Percentiles rank a stretch among this genome's conserved stretches.
Conservation (phyloP, 768 basidiomycete genomes). For the Zangia roseola region DNA sequence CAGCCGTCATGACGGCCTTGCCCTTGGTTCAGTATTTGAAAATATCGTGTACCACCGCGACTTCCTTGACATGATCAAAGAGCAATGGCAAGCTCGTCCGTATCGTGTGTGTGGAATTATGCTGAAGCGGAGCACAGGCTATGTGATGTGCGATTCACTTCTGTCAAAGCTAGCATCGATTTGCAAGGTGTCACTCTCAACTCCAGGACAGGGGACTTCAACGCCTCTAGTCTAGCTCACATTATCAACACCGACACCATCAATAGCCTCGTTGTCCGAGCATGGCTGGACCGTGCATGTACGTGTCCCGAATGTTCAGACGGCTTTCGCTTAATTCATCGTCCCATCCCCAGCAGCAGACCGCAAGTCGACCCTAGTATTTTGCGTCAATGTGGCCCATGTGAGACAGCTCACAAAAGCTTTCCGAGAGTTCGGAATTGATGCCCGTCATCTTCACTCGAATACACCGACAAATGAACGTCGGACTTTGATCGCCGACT, state of each 20-base stretch:
- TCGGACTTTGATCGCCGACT: slow-evolving; percentile 58
- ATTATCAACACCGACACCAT: slow-evolving; percentile 79
- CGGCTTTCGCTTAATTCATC: slow-evolving; percentile 3
- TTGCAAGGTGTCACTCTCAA: slow-evolving; percentile 67
- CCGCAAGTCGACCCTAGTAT: slow-evolving; percentile 88
- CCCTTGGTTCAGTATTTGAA: slow-evolving; percentile 86
- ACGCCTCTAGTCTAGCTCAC: slow-evolving; percentile 69
- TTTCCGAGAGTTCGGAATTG: slow-evolving; percentile 75
- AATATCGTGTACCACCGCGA: slow-evolving; percentile 90
- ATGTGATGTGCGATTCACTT: slow-evolving; percentile 82
- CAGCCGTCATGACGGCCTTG: slow-evolving; percentile 85
- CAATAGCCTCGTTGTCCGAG: slow-evolving; percentile 73
- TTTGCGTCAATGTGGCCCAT: slow-evolving; percentile 84
- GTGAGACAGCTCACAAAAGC: slow-evolving; percentile 68
- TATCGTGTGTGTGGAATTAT: neutral
- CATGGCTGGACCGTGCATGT: slow-evolving; percentile 89
- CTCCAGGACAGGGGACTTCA: slow-evolving; percentile 76
- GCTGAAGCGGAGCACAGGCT: slow-evolving; percentile 50
- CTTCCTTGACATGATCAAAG: slow-evolving; percentile 90
- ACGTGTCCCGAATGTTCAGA: slow-evolving; percentile 21
- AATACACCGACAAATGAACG: slow-evolving; percentile 66
- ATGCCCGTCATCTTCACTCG: slow-evolving; percentile 79
- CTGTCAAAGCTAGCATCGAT: slow-evolving; percentile 73
- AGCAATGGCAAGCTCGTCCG: slow-evolving; percentile 62
- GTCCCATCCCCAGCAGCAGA: slow-evolving; percentile 35